Evolutionary conservation across 371 early-diverging fungal species (phyloP), one percentile per base, ranked within the genome.

Genomic region (Mucor ambiguus): DNA sequence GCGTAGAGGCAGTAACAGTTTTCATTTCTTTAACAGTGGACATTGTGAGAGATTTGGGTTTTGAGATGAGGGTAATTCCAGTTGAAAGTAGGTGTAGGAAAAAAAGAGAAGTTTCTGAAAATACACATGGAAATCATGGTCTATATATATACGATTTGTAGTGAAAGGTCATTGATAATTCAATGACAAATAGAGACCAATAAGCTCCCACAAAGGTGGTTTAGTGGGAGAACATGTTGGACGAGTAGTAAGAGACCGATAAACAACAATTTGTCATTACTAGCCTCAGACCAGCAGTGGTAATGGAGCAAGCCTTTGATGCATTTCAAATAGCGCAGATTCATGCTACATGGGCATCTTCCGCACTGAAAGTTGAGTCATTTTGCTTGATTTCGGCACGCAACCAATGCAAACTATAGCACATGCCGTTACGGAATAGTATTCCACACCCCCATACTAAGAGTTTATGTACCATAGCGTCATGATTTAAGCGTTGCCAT

Each of bases 261-360:
- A 68, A 43, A 46, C 52, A 68, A 49, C 35, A 37, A 74, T 79
- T 73, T 74, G 75, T 72, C 69, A 72, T 72, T 76, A 75, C 80
- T 79, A 79, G 71, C 77, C 80, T 79, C 80, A 79, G 80, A 79
- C 80, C 70, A 78, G 67, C 37, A 59, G 30, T 11, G 22, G 43
- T 58, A 37, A 58, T 26, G 18, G 8, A 26, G 26, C 20, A 57
- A 30, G 28, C 22, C 22, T n/a, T 46, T 20, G 28, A 26, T 52
- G 12, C 52, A 28, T 63, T 43, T 44, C 18, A 44, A 38, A 46
- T 22, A 49, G 46, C 57, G 37, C 38, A 12, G 16, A 26, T 18
- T 8, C 59, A 59, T 66, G 38, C 38, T 52, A 52, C 52, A 52
- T 22, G 29, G 28, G 52, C 48, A 22, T 52, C 48, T 52, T 52